A percentile compares a stretch with the other conserved stretches of the same genome.
Evolutionary conservation across 148 eudicot species (phyloP).

Genomic region (Limonium bicolor): DNA sequence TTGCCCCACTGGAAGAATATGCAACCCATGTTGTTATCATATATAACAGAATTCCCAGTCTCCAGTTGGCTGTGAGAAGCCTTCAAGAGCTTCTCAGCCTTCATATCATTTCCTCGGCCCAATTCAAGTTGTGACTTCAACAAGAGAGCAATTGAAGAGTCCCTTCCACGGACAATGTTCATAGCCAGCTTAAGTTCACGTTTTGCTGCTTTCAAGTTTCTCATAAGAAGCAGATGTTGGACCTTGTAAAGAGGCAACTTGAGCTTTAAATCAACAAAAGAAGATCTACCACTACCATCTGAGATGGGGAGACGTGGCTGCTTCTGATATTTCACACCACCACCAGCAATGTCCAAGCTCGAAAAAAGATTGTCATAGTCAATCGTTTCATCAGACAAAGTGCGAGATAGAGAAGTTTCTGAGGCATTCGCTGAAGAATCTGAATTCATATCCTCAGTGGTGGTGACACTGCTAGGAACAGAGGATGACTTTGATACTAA

Average conservation of each 20-base stretch:
- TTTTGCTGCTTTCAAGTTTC: constrained; percentile 85
- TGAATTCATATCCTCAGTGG: constrained; percentile 36
- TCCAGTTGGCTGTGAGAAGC: constrained; percentile 59
- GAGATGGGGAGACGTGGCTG: constrained; percentile 33
- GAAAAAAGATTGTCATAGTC: constrained; percentile 66
- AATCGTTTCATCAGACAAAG: constrained; percentile 75
- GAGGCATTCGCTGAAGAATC: constrained; percentile 33
- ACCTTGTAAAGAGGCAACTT: constrained; percentile 75
- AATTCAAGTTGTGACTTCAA: constrained; percentile 91
- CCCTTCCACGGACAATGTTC: constrained; percentile 70
- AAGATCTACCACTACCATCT: constrained; percentile 40
- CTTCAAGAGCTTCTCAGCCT: constrained; percentile 86
- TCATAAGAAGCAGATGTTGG: constrained; percentile 52
- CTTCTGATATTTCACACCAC: constrained; percentile 41
- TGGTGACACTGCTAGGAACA: constrained; percentile 30
- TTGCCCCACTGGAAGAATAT: constrained; percentile 67
- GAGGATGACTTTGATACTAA: constrained; percentile 43
- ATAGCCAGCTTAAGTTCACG: constrained; percentile 80
- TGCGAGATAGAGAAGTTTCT: constrained; percentile 59
- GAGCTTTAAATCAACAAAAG: constrained; percentile 58
- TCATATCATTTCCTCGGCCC: constrained; percentile 67
- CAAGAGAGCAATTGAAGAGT: constrained; percentile 68
- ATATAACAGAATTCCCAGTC: constrained; percentile 45
- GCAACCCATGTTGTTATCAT: constrained; percentile 84
- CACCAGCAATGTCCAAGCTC: constrained; percentile 51